Evolutionary conservation across 1,284 basidiomycete genomes (phyloP).

Genomic region (Polyporus tsugae): DNA sequence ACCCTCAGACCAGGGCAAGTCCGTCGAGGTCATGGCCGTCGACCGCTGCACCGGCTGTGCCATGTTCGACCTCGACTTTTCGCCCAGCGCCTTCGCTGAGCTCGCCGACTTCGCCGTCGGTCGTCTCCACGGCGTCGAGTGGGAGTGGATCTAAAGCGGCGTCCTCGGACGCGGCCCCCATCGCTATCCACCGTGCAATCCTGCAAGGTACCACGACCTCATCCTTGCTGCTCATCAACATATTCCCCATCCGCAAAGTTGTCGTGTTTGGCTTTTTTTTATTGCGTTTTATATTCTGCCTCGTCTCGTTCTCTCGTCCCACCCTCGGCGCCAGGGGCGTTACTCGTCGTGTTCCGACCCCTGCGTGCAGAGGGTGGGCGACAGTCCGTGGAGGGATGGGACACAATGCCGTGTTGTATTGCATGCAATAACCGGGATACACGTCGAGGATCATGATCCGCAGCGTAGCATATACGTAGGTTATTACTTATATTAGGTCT

Average conservation of each 20-base stretch:
- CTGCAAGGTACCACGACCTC: conserved; percentile 18
- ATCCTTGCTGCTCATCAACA: conserved; percentile 14
- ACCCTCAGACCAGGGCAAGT: conserved; percentile 58
- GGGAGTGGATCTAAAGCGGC: conserved; percentile 52
- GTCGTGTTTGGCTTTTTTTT: conserved; percentile 31
- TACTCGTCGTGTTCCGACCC: conserved; percentile 28
- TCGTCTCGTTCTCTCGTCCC: conserved; percentile 18
- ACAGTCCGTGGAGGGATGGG: conserved; percentile 32
- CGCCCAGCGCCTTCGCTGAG: conserved; percentile 59
- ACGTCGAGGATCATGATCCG: conserved; percentile 33
- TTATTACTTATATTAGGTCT: not conserved
- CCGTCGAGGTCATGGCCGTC: conserved; percentile 56
- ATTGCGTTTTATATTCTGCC: conserved; percentile 30
- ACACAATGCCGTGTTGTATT: conserved; percentile 30
- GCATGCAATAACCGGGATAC: conserved; percentile 28
- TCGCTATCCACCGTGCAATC: conserved; percentile 7
- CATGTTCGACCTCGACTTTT: conserved; percentile 62
- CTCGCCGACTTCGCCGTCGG: conserved; percentile 52
- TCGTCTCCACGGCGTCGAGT: conserved; percentile 57
- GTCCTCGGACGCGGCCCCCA: conserved; percentile 1
- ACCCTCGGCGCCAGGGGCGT: conserved; percentile 38
- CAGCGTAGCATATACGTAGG: conserved; percentile 27
- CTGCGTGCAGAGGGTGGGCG: conserved; percentile 37
- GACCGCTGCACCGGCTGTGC: conserved; percentile 71
- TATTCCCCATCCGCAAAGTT: conserved; percentile 12